These are phyloP conservation scores for Cytospora mali DNA, from an alignment of 2,329 filamentous ascomycete genomes.

Conservation along the genomic window DNA sequence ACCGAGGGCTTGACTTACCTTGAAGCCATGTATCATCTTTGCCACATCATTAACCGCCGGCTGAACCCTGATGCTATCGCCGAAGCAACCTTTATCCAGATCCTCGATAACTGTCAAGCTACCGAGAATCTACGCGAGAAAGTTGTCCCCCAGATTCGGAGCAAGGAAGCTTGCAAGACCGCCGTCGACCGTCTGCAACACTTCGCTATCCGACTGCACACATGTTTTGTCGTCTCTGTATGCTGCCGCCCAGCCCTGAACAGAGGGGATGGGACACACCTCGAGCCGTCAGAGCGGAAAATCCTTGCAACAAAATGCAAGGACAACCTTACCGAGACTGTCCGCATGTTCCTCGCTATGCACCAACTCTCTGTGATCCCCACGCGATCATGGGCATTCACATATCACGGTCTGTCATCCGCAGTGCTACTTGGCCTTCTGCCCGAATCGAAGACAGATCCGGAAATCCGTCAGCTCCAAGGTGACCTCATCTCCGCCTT, in stretches of 20 bases:
- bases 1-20: conserved; percentile 59
- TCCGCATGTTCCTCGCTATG: conserved; percentile 71
- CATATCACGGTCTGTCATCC: conserved; percentile 67
- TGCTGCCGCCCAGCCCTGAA: conserved; percentile 65
- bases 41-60: conserved; percentile 60
- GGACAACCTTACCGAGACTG: conserved; percentile 64
- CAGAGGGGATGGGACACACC: conserved; percentile 50
- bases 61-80: conserved; percentile 57
- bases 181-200: conserved; percentile 65
- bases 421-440: conserved; percentile 65
- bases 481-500: conserved; percentile 66
- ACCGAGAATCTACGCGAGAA: conserved; percentile 55
- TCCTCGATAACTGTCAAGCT: conserved; percentile 59
- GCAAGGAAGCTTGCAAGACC: conserved; percentile 65
- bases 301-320: conserved; percentile 62
- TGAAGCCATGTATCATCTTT: conserved; percentile 67
- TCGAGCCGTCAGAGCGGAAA: conserved; percentile 56
- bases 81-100: conserved; percentile 54
- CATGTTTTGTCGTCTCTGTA: conserved; percentile 66
- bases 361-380: conserved; percentile 68
- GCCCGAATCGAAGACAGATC: conserved; percentile 64
- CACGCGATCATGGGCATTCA: conserved; percentile 69
- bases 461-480: conserved; percentile 64
- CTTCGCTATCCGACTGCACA: conserved; percentile 66
- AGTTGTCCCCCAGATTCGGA: conserved; percentile 55